Conservation (phyloP, 2,329 filamentous ascomycete species). For the Fusarium domesticum region DNA sequence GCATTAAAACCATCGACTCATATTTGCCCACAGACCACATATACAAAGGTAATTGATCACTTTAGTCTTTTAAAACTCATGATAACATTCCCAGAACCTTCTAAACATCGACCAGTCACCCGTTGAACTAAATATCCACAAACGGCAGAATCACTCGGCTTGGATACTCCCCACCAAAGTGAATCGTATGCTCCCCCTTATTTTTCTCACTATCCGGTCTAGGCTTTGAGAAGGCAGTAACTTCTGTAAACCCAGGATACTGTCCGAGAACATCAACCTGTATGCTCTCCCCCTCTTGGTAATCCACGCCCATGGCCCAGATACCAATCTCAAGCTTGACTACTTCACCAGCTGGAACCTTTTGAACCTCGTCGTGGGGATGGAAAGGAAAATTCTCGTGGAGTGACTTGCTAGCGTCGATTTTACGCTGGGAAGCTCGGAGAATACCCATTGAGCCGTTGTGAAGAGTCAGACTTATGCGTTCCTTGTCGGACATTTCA, state of each 20-base stretch:
- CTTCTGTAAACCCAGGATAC: slow-evolving; percentile 3
- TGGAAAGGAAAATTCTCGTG: slow-evolving; percentile 30
- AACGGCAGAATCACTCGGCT: slow-evolving; percentile 22
- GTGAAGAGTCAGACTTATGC: neutral
- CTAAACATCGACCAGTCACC: too few relatives aligned
- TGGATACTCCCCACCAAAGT: slow-evolving; percentile 16
- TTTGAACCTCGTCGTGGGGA: slow-evolving; percentile 19
- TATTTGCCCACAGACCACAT: too few relatives aligned
- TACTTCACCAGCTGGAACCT: slow-evolving; percentile 22
- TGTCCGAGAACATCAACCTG: slow-evolving; percentile 1
- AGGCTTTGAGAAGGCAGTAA: slow-evolving; percentile 3
- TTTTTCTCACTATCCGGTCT: slow-evolving; percentile 7
- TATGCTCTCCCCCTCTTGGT: slow-evolving; percentile 23
- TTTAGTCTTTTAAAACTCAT: too few relatives aligned
- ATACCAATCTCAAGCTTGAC: slow-evolving; percentile 30
- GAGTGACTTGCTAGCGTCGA: slow-evolving; percentile 24
- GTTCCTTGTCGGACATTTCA: neutral
- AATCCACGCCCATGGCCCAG: slow-evolving; percentile 31
- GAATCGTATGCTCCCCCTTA: slow-evolving; percentile 9
- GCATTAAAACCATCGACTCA: too few relatives aligned
- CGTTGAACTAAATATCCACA: too few relatives aligned
- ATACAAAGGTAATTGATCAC: too few relatives aligned
- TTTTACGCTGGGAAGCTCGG: slow-evolving; percentile 20
- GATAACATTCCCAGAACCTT: too few relatives aligned
- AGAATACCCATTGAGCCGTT: slow-evolving; percentile 11